phyloP scores from a whole-genome alignment of 208 protist genomes.

The Crithidia sp. region DNA sequence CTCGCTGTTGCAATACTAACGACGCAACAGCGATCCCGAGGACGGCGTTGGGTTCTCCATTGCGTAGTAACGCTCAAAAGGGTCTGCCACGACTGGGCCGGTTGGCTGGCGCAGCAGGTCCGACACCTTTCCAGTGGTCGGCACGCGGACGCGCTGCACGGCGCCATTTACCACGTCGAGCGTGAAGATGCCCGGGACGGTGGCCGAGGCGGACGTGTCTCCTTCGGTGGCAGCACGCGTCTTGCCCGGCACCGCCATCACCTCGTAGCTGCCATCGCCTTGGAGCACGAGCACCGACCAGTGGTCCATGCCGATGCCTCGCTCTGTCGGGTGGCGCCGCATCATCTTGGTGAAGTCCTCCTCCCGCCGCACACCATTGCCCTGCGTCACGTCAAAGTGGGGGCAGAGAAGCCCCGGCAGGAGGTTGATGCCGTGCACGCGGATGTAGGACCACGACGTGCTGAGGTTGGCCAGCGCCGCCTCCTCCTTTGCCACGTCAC shows the following conservation, averaged over 20 bases:
- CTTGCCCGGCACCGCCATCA: conserved; percentile 66
- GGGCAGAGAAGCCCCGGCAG: conserved; percentile 89
- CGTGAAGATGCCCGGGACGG: conserved; percentile 54
- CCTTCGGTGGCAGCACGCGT: conserved; percentile 16
- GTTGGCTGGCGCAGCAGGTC: conserved; percentile 61
- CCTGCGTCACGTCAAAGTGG: conserved; percentile 76
- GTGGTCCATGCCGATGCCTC: conserved; percentile 88
- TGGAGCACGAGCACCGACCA: conserved; percentile 78
- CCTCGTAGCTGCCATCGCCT: conserved; percentile 77
- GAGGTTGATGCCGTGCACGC: conserved; percentile 76
- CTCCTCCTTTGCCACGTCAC: conserved; percentile 25
- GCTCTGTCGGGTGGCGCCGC: conserved; percentile 87
- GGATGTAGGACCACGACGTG: conserved; percentile 83
- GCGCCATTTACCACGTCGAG: conserved; percentile 69
- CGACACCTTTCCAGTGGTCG: conserved; percentile 39
- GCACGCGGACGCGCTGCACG: conserved; percentile 31
- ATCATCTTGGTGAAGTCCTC: conserved; percentile 88
- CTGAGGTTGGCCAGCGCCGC: conserved; percentile 20
- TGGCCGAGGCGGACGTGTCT: conserved; percentile 8
- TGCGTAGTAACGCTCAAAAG: conserved; percentile 84
- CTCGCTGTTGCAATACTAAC: neutral
- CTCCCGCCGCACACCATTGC: conserved; percentile 72
- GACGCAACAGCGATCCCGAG: conserved; percentile 54
- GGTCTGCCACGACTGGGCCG: conserved; percentile 71
- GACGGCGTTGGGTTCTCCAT: conserved; percentile 84